phyloP scores from a whole-genome alignment of 2,329 filamentous ascomycete genomes.

The Lasiodiplodia hormozganensis region DNA sequence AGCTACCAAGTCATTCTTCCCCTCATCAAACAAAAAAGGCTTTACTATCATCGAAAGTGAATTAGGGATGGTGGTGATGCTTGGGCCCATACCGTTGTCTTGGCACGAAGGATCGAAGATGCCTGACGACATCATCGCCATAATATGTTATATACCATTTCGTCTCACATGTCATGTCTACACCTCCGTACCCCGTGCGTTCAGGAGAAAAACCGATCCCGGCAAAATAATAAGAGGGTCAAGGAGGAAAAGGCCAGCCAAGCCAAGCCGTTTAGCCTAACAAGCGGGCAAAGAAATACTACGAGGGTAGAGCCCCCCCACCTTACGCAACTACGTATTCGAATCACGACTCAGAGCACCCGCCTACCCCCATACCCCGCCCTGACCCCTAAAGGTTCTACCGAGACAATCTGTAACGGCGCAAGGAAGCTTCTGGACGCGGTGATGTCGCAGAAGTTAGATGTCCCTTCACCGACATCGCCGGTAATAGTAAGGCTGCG shows the following conservation, averaged over 20 bases:
- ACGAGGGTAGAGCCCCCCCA: background rate
- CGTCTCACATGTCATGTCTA: background rate
- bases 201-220: background rate
- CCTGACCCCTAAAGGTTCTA: background rate
- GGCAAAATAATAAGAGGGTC: background rate
- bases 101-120: background rate
- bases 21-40: background rate
- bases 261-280: background rate
- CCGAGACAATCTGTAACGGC: conserved; percentile 15
- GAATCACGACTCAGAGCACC: background rate
- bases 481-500: background rate
- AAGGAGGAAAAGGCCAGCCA: background rate
- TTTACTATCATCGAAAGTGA: background rate
- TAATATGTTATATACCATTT: background rate
- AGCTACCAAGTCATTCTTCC: background rate
- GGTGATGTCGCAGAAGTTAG: background rate
- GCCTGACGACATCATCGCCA: background rate
- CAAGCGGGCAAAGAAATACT: background rate
- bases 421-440: background rate
- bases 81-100: background rate
- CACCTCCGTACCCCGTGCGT: background rate
- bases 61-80: background rate
- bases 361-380: background rate
- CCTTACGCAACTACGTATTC: background rate
- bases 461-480: background rate